Evolutionary conservation across 2,329 filamentous ascomycete genomes (phyloP), one percentile per base, ranked within the genome.

Genomic region (Shiraia bambusicola): DNA sequence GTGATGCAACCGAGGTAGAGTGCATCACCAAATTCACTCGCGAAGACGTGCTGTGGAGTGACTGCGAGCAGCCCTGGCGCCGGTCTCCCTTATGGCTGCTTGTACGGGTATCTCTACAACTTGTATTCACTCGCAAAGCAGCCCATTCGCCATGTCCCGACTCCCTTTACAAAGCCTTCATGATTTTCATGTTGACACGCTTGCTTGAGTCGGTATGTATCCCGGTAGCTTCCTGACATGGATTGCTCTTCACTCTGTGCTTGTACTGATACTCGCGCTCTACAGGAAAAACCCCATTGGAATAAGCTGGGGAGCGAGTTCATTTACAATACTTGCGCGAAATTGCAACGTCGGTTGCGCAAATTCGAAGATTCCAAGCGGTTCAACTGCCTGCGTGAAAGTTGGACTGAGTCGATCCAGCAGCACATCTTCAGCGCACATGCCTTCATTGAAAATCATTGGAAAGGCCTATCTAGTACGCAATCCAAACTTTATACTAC

Each of bases 1-100:
- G 75, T 0, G 34, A 45, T 1, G 40, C 55, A 0, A 38, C 49
- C 2, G 28, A 37, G 7, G 31, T 33, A 2, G 13, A 30, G 0
- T 60, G 65, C 0, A 66, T 82, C 13, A 63, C 48, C 31, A 83
- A 82, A 42, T 67, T 74, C 22, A 77, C 74, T 2, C 72, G 76
- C 2, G 78, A 82, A 28, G 78, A 82, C n/a, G 71, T 80, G 1
- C 41, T 77, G 12, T 80, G 73, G 70, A 40, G 49, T 0, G 36
- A 69, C 2, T 49, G 42, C 9, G 44, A 44, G 1, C 28, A 36
- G 1, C 75, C 74, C 0, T 82, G 78, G 79, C 65, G 71, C 5
- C 60, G 75, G 37, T 81, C 78, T 7, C 66, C 78, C 0, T 47
- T 76, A 0, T 83, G 78, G 78, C 63, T 83, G 1, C 63, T 81